Percentiles rank a stretch among this genome's conserved stretches.
These are phyloP conservation scores for Penicillium sumatraense DNA, from an alignment of 2,329 filamentous ascomycete species.

Conservation along the genomic window DNA sequence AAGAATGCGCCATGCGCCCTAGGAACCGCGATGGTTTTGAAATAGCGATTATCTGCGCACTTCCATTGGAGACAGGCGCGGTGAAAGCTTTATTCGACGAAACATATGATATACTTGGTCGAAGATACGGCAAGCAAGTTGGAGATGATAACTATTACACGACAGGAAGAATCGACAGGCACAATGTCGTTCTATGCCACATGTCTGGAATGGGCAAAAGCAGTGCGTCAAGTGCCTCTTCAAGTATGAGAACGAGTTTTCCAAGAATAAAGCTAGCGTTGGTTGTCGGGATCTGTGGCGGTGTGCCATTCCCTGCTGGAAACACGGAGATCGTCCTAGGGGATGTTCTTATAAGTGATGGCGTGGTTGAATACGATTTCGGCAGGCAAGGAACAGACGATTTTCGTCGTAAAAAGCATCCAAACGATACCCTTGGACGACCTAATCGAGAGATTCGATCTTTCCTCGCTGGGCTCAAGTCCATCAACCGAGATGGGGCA, in stretches of 20 bases:
- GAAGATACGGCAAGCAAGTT: neutral
- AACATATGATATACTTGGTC: neutral
- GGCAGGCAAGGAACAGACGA: neutral
- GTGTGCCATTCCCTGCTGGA: neutral
- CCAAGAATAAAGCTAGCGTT: neutral
- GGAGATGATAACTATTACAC: constrained; percentile 35
- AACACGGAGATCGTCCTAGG: neutral
- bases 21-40: neutral
- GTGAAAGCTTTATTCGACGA: neutral
- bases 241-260: neutral
- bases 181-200: constrained; percentile 32
- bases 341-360: neutral
- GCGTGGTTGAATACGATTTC: neutral
- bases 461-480: neutral
- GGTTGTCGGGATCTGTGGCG: neutral
- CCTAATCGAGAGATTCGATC: neutral
- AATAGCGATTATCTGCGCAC: neutral
- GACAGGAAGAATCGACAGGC: constrained; percentile 47
- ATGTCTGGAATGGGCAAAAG: constrained; percentile 33
- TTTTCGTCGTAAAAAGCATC: neutral
- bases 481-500: too few relatives aligned
- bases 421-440: neutral
- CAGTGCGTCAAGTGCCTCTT: neutral
- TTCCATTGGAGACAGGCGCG: neutral
- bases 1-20: too few relatives aligned